Evolutionary conservation across 2,329 filamentous ascomycete species (phyloP).

Genomic region (Aspergillus pseudoviridinutans): DNA sequence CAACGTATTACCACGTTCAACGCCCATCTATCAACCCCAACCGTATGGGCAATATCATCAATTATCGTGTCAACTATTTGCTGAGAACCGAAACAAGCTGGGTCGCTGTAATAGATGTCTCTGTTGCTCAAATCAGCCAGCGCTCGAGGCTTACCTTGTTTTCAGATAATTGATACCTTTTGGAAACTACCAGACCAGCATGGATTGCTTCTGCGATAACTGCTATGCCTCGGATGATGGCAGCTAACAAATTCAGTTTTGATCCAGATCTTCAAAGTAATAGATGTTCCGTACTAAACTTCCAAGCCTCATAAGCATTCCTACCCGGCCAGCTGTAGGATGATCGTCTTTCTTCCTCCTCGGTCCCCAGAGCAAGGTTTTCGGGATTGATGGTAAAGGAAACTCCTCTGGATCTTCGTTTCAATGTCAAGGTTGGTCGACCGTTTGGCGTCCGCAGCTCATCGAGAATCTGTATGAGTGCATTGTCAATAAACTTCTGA

Average conservation of each 20-base stretch:
- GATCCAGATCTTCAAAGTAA: constrained; percentile 7
- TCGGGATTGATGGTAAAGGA: constrained; percentile 25
- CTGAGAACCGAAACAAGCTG: constrained; percentile 56
- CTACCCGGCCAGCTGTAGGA: constrained; percentile 54
- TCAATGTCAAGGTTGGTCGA: constrained; percentile 26
- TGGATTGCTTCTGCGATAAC: constrained; percentile 52
- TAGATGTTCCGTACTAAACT: constrained; percentile 31
- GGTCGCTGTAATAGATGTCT: constrained; percentile 62
- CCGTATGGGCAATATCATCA: constrained; percentile 59
- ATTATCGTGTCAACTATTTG: constrained; percentile 54
- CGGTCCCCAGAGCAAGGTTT: constrained; percentile 26
- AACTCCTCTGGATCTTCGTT: constrained; percentile 18
- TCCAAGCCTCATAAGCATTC: constrained; percentile 55
- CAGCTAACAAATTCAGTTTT: constrained; percentile 38
- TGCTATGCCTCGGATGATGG: constrained; percentile 53
- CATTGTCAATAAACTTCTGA: constrained; percentile 26
- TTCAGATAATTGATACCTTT: constrained; percentile 43
- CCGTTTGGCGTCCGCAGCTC: constrained; percentile 26
- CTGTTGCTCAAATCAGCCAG: constrained; percentile 31
- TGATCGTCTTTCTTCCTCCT: constrained; percentile 14
- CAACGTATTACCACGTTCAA: constrained; percentile 53
- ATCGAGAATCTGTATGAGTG: constrained; percentile 22
- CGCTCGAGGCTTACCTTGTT: background rate
- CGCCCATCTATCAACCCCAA: constrained; percentile 50
- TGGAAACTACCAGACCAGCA: constrained; percentile 49